Base-by-base conservation (phyloP, 2,329 filamentous ascomycete genomes). In the Alternaria sp. region DNA sequence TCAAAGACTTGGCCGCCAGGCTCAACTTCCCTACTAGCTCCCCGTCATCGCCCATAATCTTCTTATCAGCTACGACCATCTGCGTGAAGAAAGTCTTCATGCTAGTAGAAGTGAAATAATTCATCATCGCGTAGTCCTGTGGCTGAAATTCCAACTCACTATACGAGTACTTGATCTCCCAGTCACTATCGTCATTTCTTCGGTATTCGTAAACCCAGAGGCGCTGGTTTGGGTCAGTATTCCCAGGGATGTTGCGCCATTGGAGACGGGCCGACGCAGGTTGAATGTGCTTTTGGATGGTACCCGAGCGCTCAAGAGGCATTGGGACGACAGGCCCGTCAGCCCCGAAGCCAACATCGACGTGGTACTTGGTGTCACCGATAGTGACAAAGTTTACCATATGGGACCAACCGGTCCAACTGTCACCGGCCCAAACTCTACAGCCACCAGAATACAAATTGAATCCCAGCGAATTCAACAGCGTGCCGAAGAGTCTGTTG, bases 131-230 rank as follows among this genome's bases (percentile, higher is more conserved):
- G 53, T 75, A 79, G 51, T 79, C 77, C 18, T 57, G 62, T 0
- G 70, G 72, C 16, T 74, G 61, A 55, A 78, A 79, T 48, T 79
- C 77, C 4, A 79, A 62, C 65, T 79, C 77, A 14, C 84, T 83
- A 74, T 93, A 93, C 62, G 84, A 86, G 74, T 91, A 92, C 48
- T 83, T 85, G 1, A 85, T 80, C 22, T 83, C 80, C 87, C 89
- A 93, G 2, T 81, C 79, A 47, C 76, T 79, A 0, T 83, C 77
- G 0, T 75, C 70, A 18, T 75, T 65, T 5, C 64, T 68, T 3
- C 70, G 70, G 59, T 73, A 71, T 65, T 82, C 78, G 53, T 79
- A 82, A 9, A 81, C 78, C 81, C 81, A 83, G 5, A 82, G 65
- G 22, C 81, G 76, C 57, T 80, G 79, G 30, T 73, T 68, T 6